Evolutionary conservation across 768 basidiomycete species (phyloP).

Genomic region (Termitomyces sp.): DNA sequence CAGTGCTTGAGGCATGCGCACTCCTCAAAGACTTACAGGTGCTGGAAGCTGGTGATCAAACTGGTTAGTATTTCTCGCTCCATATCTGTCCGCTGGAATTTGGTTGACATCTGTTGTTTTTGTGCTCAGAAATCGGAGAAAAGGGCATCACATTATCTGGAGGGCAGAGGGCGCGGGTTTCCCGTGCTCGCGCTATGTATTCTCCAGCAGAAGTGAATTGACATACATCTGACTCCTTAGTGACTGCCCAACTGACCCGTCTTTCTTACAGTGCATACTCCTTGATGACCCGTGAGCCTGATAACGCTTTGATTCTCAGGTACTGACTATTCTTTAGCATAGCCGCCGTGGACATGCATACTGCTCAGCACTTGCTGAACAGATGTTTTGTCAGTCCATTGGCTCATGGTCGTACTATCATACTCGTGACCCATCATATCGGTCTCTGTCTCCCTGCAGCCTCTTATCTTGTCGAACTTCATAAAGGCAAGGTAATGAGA

Average conservation of each 20-base stretch:
- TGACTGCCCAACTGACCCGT: neutral
- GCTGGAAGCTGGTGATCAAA: slow-evolving; percentile 79
- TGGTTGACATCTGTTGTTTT: neutral
- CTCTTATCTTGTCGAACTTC: slow-evolving; percentile 60
- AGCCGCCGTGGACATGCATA: slow-evolving; percentile 75
- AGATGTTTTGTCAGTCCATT: slow-evolving; percentile 60
- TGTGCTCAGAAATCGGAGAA: slow-evolving; percentile 62
- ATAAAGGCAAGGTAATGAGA: too few species aligned
- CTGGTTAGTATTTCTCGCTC: slow-evolving; percentile 37
- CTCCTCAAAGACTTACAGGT: slow-evolving; percentile 66
- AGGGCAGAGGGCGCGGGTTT: too few species aligned
- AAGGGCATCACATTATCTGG: slow-evolving; percentile 74
- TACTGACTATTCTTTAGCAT: slow-evolving; percentile 29
- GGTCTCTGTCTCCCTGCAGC: slow-evolving; percentile 64
- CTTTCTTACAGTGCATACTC: slow-evolving; percentile 40
- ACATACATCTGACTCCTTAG: neutral
- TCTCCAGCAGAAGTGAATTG: slow-evolving; percentile 49
- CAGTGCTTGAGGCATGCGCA: too few species aligned
- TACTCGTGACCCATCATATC: too few species aligned
- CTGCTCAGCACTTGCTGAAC: slow-evolving; percentile 61
- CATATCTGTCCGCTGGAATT: neutral
- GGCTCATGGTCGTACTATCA: slow-evolving; percentile 59
- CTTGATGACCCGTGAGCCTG: slow-evolving; percentile 64
- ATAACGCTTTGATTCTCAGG: neutral
- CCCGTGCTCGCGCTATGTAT: slow-evolving; percentile 77